phyloP scores from a whole-genome alignment of 164 flowering plant genomes.

The Pachysandra terminalis region DNA sequence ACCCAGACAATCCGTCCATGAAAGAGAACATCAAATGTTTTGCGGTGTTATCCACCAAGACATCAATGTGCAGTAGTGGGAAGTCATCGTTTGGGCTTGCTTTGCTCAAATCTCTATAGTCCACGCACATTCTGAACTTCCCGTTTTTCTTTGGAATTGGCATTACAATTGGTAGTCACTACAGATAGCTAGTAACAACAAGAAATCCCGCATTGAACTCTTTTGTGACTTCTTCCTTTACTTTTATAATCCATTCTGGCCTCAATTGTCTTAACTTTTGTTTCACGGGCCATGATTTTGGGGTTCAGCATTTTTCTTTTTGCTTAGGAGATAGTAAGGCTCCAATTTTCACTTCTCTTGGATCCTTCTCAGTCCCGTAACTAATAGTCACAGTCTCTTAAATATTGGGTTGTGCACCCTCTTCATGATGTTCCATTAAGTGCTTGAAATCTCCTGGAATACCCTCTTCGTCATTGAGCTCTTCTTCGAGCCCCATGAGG shows the following conservation, averaged over 20 bases:
- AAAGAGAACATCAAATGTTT: neutral
- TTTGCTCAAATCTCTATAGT: conserved; percentile 1
- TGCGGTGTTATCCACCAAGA: neutral
- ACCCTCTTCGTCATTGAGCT: no score
- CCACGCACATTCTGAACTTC: neutral
- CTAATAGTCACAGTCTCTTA: no score
- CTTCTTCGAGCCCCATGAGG: no score
- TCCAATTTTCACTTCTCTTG: neutral
- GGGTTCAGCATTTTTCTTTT: no score
- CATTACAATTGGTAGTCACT: conserved; percentile 1
- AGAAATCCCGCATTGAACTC: neutral
- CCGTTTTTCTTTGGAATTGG: conserved; percentile 8
- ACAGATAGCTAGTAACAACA: neutral
- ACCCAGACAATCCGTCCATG: conserved; percentile 10
- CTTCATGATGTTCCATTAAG: no score
- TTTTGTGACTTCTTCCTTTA: neutral
- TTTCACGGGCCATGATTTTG: neutral
- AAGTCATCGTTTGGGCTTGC: conserved; percentile 10
- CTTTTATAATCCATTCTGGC: neutral
- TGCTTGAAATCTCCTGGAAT: no score
- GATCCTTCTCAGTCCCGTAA: neutral
- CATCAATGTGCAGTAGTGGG: conserved; percentile 1
- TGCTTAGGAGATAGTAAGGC: neutral
- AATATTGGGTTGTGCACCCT: no score
- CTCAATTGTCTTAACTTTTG: neutral